Percentiles rank a stretch among this genome's conserved stretches.
These are phyloP conservation scores for Pseudozyma flocculosa DNA, from an alignment of 1,284 basidiomycete species.

Conservation along the genomic window DNA sequence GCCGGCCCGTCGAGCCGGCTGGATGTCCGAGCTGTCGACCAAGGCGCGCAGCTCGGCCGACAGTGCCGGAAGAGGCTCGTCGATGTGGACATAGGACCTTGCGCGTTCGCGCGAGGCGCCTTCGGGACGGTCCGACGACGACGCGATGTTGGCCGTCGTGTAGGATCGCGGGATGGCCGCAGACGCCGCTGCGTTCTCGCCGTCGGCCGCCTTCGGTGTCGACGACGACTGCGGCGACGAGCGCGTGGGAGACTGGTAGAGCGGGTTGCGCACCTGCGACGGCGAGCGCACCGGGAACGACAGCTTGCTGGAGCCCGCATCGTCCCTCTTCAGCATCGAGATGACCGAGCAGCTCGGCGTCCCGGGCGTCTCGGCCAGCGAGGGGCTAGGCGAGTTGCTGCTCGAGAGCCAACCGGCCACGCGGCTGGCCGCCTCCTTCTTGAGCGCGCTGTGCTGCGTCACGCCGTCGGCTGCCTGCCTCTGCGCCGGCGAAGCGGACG, in stretches of 20 bases:
- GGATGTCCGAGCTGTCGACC: slow-evolving; percentile 27
- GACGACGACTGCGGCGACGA: background rate
- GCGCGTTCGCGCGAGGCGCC: too few species aligned
- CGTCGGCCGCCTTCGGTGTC: background rate
- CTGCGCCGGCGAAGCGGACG: background rate
- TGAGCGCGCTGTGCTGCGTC: slow-evolving; percentile 15
- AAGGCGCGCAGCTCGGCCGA: slow-evolving; percentile 41
- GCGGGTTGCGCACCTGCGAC: slow-evolving; percentile 25
- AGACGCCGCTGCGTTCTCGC: too few species aligned
- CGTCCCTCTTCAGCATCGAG: slow-evolving; percentile 24
- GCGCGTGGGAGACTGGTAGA: slow-evolving; percentile 1
- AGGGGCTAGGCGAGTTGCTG: slow-evolving; percentile 14
- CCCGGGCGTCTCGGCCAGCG: slow-evolving; percentile 29
- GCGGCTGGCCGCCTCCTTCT: slow-evolving; percentile 35
- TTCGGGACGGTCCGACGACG: slow-evolving; percentile 4
- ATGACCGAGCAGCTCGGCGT: slow-evolving; percentile 40
- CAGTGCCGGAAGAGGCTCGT: slow-evolving; percentile 30
- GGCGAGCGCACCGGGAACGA: slow-evolving; percentile 18
- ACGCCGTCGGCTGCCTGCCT: slow-evolving; percentile 5
- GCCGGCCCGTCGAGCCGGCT: slow-evolving; percentile 30
- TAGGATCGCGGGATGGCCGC: slow-evolving; percentile 12
- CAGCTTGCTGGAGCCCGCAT: slow-evolving; percentile 1
- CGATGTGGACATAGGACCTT: background rate
- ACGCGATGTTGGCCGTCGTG: slow-evolving; percentile 24
- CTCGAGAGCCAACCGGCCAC: slow-evolving; percentile 44